These are phyloP conservation scores for Quillaja saponaria DNA, from an alignment of 306 rosid species.

Conservation along the genomic window DNA sequence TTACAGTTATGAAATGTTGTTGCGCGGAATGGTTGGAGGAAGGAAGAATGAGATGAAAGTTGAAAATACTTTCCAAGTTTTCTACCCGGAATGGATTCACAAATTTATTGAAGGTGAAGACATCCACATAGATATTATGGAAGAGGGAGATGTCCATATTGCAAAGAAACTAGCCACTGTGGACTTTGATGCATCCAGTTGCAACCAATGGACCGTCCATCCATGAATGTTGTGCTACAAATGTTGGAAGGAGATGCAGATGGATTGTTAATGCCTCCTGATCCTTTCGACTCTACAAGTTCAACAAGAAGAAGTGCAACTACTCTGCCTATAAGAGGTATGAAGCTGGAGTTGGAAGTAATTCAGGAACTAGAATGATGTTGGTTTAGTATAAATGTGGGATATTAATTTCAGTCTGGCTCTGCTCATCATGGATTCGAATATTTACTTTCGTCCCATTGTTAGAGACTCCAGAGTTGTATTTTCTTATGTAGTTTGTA, in stretches of 20 bases:
- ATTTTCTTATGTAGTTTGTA: too few relatives aligned
- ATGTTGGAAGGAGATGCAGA: constrained; percentile 18
- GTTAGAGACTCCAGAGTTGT: too few relatives aligned
- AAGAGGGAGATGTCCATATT: constrained; percentile 26
- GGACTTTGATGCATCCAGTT: constrained; percentile 33
- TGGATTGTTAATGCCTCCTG: neutral
- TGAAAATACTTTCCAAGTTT: constrained; percentile 7
- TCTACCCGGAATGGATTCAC: constrained; percentile 24
- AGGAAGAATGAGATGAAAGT: constrained; percentile 6
- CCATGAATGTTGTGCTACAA: constrained; percentile 13
- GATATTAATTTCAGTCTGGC: too few relatives aligned
- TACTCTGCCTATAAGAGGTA: neutral
- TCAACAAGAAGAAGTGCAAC: neutral
- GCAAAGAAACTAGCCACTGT: constrained; percentile 37
- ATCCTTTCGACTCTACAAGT: neutral
- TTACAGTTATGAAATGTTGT: too few relatives aligned
- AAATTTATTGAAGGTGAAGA: neutral
- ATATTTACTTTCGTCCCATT: too few relatives aligned
- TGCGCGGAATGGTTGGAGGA: neutral
- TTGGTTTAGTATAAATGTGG: too few relatives aligned
- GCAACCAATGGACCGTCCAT: constrained; percentile 24
- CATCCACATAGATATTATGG: constrained; percentile 23
- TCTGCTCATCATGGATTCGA: too few relatives aligned
- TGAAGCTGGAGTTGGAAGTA: neutral
- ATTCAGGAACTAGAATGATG: neutral